phyloP scores from a whole-genome alignment of 371 early-diverging fungal genomes.

The Fennellomyces sp. region DNA sequence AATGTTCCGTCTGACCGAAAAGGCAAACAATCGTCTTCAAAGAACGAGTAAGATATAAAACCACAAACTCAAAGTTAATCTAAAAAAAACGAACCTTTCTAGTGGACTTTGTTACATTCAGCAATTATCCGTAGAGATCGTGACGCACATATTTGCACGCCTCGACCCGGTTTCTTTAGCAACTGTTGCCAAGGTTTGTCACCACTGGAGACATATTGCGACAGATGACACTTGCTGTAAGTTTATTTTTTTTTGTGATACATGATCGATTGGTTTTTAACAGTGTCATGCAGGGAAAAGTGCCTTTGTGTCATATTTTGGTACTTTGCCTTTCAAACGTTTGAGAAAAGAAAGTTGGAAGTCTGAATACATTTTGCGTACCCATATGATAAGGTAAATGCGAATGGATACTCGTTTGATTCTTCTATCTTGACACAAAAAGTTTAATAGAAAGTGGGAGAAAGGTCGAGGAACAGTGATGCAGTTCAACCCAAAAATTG shows the following conservation, averaged over 20 bases:
- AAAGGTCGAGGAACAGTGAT: constrained; percentile 45
- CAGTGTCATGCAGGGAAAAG: constrained; percentile 34
- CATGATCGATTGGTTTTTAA: neutral
- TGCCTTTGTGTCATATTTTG: constrained; percentile 54
- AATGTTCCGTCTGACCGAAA: constrained; percentile 5
- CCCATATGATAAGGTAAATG: constrained; percentile 45
- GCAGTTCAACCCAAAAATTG: constrained; percentile 46
- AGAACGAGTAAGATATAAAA: constrained; percentile 10
- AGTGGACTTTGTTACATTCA: constrained; percentile 43
- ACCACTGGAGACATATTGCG: constrained; percentile 49
- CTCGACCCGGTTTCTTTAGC: constrained; percentile 43
- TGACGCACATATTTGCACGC: constrained; percentile 49
- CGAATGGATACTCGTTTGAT: neutral
- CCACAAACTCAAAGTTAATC: neutral
- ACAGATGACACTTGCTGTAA: constrained; percentile 54
- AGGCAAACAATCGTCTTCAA: constrained; percentile 7
- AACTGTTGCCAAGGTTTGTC: constrained; percentile 42
- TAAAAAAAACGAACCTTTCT: neutral
- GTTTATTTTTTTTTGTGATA: constrained; percentile 2
- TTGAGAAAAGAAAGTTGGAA: constrained; percentile 50
- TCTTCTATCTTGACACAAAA: neutral
- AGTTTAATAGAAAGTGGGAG: constrained; percentile 44
- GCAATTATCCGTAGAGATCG: constrained; percentile 44
- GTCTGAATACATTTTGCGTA: constrained; percentile 50
- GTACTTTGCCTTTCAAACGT: constrained; percentile 41